These are phyloP conservation scores for Taiwanofungus camphoratus DNA, from an alignment of 1,284 basidiomycete species.

Conservation along the genomic window DNA sequence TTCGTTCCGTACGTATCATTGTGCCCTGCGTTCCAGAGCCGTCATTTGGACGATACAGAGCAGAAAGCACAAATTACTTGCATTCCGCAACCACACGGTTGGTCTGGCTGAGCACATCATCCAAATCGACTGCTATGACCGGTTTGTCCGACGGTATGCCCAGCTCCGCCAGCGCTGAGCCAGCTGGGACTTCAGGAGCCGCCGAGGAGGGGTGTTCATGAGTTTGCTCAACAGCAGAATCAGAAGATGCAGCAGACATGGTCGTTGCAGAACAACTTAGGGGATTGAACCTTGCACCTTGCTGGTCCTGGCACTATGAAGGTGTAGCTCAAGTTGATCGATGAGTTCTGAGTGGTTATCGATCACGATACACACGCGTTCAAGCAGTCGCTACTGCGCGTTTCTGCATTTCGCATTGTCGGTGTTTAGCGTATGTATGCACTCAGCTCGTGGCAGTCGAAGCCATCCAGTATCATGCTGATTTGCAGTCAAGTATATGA, in stretches of 20 bases:
- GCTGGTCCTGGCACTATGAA: too few relatives aligned
- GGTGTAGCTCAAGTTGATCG: too few relatives aligned
- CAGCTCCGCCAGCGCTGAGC: constrained; percentile 2
- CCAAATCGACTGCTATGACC: constrained; percentile 69
- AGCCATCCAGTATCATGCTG: too few relatives aligned
- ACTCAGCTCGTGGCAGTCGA: too few relatives aligned
- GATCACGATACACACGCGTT: too few relatives aligned
- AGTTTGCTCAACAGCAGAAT: constrained; percentile 12
- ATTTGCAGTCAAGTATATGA: too few relatives aligned
- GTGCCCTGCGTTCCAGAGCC: constrained; percentile 72
- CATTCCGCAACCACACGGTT: constrained; percentile 63
- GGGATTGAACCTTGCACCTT: too few relatives aligned
- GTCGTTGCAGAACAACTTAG: too few relatives aligned
- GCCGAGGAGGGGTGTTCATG: constrained; percentile 6
- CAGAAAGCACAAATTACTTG: constrained; percentile 27
- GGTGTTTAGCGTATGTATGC: too few relatives aligned
- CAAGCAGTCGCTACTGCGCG: too few relatives aligned
- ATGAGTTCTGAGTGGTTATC: too few relatives aligned
- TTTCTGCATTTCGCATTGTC: too few relatives aligned
- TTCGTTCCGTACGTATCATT: constrained; percentile 57
- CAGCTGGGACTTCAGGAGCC: neutral
- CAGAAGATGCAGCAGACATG: constrained; percentile 20
- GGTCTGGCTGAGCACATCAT: constrained; percentile 72
- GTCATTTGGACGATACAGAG: neutral
- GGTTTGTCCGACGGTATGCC: constrained; percentile 20